A percentile compares a stretch with the other conserved stretches of the same genome.
These are phyloP conservation scores for Alternaria metachromatica DNA, from an alignment of 2,329 filamentous ascomycete genomes.

Conservation along the genomic window DNA sequence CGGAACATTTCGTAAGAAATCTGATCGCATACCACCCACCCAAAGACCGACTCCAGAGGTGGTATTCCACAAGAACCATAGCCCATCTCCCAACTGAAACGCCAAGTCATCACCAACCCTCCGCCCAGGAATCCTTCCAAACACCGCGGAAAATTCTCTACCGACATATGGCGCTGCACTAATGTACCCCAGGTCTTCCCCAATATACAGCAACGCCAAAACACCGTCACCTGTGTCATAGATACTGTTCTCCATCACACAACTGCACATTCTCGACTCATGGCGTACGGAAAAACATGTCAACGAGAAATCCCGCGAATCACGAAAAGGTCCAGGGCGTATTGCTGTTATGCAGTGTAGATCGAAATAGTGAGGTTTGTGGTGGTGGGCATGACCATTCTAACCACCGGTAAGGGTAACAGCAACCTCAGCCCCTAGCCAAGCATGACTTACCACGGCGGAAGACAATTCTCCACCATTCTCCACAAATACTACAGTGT, in stretches of 20 bases:
- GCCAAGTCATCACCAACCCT: constrained; percentile 8
- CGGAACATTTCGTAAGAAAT: neutral
- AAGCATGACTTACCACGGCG: neutral
- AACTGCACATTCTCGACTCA: neutral
- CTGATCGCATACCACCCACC: neutral
- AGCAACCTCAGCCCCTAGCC: constrained; percentile 4
- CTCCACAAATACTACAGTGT: constrained; percentile 10
- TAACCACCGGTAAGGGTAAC: constrained; percentile 7
- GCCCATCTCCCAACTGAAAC: neutral
- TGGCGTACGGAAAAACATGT: neutral
- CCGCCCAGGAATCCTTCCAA: constrained; percentile 3
- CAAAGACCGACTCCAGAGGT: neutral
- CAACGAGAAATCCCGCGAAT: neutral
- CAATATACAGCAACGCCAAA: constrained; percentile 4
- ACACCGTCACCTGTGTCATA: neutral
- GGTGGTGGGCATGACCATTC: constrained; percentile 1
- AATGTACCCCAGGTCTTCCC: neutral
- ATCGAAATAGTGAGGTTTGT: neutral
- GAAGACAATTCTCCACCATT: constrained; percentile 16
- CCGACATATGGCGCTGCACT: constrained; percentile 3
- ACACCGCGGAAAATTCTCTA: neutral
- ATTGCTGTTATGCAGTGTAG: neutral
- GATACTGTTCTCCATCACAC: neutral
- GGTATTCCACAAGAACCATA: neutral
- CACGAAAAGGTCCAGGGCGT: neutral